Base-by-base conservation (phyloP, 148 eudicot species). In the Nepenthes mirabilis region DNA sequence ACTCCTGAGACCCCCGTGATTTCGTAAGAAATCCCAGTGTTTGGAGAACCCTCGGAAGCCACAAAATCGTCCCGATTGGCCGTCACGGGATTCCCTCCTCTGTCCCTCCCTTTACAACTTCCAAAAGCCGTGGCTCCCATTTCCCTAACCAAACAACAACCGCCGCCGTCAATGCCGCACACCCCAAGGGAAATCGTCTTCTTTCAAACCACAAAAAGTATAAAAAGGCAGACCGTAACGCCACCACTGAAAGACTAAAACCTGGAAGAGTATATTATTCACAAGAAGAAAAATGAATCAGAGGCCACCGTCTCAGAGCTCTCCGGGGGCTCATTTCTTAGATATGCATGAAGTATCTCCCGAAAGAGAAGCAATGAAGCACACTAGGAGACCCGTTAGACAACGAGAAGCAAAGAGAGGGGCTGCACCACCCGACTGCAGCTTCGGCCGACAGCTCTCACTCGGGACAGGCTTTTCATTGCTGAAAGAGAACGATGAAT, bases 391-490 rank as follows among this genome's bases (percentile, higher is more conserved):
- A 62, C 67, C 80, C 2, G 45, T 57, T 7, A 85, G 78, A 70
- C 5, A 67, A 36, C 82, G 83, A 40, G 95, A 84, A 50, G 43
- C 35, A 36, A 71, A 70, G 71, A 49, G 52, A 11, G 10, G 3
- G 2, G 13, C 65, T 76, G 47, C 47, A 37, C 9, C 23, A 37
- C 59, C 58, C 43, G 66, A 68, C 4, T 68, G 76, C 52, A 80
- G 72, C 40, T 72, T 91, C 47, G 82, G 77, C 73, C 68, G 91
- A 67, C 98, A 93, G 66, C 96, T 93, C 5, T 93, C 98, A 0
- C 67, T 93, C n/a, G 98, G 88, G 68, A 93, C 98, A 8, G 98
- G 96, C 0, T 90, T 93, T 59, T 80, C 98, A 5, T 87, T 74
- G 43, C 75, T 93, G 1, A 88, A 65, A 37, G 87, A 74, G 34